These are phyloP conservation scores for Corrigiola litoralis DNA, from an alignment of 179 eudicot genomes.

Conservation along the genomic window DNA sequence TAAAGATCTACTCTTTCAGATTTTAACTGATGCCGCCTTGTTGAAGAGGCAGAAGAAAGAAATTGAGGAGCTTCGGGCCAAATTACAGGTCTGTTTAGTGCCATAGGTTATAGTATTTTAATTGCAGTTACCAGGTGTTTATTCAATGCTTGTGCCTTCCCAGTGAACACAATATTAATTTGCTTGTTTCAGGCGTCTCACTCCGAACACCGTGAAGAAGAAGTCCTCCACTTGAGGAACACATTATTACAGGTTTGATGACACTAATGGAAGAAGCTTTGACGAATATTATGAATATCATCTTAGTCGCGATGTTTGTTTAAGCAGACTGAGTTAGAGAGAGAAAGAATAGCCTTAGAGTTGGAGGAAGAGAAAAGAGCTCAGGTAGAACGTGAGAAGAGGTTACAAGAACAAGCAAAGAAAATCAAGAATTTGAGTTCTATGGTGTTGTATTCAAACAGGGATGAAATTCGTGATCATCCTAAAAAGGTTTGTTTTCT, in stretches of 20 bases:
- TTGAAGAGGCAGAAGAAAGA: slow-evolving; percentile 95
- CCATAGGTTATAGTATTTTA: neutral
- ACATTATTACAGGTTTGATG: slow-evolving; percentile 72
- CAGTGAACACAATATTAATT: neutral
- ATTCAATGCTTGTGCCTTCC: neutral
- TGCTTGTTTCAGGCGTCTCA: slow-evolving; percentile 57
- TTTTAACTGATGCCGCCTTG: slow-evolving; percentile 96
- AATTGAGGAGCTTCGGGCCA: slow-evolving; percentile 91
- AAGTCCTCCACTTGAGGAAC: slow-evolving; percentile 79
- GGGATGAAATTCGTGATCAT: slow-evolving; percentile 55
- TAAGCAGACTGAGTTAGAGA: slow-evolving; percentile 77
- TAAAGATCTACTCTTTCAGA: slow-evolving; percentile 35
- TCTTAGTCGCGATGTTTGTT: slow-evolving; percentile 11
- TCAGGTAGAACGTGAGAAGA: slow-evolving; percentile 78
- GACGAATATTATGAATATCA: neutral
- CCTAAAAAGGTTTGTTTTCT: slow-evolving; percentile 62
- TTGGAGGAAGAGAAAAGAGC: slow-evolving; percentile 96
- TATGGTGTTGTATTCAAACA: slow-evolving; percentile 73
- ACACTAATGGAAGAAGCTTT: neutral
- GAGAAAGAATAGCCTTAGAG: slow-evolving; percentile 93
- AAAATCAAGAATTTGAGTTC: slow-evolving; percentile 90
- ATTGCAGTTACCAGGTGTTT: neutral
- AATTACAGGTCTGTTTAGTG: slow-evolving; percentile 59
- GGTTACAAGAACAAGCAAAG: slow-evolving; percentile 79
- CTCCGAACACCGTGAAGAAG: slow-evolving; percentile 87